Conservation (phyloP, 495 filamentous ascomycete genomes). For the Aspergillus funiculosus region DNA sequence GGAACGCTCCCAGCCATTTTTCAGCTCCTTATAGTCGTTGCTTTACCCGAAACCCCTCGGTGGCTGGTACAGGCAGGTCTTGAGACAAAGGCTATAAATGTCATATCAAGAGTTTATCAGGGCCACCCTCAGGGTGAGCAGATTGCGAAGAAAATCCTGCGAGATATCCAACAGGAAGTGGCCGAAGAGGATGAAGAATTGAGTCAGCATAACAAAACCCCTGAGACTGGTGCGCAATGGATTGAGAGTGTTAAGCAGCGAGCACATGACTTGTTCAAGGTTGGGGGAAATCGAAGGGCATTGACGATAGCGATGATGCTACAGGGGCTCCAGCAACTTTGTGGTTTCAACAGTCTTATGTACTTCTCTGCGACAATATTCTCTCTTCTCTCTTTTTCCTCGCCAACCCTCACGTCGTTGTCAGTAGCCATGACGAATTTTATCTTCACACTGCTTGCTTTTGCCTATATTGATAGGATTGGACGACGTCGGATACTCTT, state of each 20-base stretch:
- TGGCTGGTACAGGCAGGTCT: constrained; percentile 71
- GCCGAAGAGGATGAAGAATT: constrained; percentile 54
- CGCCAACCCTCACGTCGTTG: constrained; percentile 75
- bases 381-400: constrained; percentile 67
- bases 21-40: constrained; percentile 57
- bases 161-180: constrained; percentile 63
- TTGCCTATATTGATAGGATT: constrained; percentile 71
- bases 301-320: constrained; percentile 78
- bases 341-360: constrained; percentile 92
- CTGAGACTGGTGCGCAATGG: constrained; percentile 22
- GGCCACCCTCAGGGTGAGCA: constrained; percentile 36
- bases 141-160: constrained; percentile 52
- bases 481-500: constrained; percentile 78
- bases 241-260: constrained; percentile 32
- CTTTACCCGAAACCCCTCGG: constrained; percentile 79
- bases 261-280: constrained; percentile 49
- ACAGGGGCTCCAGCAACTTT: constrained; percentile 84
- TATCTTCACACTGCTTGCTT: constrained; percentile 68
- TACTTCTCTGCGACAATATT: constrained; percentile 95
- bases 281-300: constrained; percentile 67
- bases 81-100: constrained; percentile 51
- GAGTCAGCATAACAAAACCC: constrained; percentile 14
- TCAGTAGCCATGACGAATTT: constrained; percentile 83
- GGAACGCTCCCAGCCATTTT: constrained; percentile 70
- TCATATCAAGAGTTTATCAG: constrained; percentile 62